These are phyloP conservation scores for Scheffersomyces coipomensis DNA, from an alignment of 805 yeast genomes.

Conservation along the genomic window DNA sequence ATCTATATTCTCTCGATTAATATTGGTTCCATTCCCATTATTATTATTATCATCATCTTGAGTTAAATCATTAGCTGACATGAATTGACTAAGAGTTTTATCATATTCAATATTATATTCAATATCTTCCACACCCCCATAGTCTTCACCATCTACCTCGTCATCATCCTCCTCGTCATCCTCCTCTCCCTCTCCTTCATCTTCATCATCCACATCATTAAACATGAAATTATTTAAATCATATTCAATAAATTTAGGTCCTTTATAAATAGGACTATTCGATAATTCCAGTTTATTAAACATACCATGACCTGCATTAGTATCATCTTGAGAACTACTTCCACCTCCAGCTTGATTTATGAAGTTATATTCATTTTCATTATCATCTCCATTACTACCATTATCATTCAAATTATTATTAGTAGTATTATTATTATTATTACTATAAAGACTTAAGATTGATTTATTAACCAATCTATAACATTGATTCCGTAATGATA, in stretches of 20 bases:
- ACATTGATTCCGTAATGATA: conserved; percentile 61
- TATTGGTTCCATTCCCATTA: neutral
- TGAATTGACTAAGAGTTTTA: neutral
- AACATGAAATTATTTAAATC: conserved; percentile 12
- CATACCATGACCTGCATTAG: neutral
- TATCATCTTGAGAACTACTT: conserved; percentile 7
- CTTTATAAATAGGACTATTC: conserved; percentile 13
- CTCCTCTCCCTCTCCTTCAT: conserved; percentile 4
- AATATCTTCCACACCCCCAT: conserved; percentile 5
- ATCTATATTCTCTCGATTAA: conserved; percentile 7
- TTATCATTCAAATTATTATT: neutral
- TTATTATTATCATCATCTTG: neutral
- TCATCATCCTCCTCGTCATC: conserved; percentile 9
- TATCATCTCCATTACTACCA: conserved; percentile 1
- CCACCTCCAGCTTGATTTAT: conserved; percentile 2
- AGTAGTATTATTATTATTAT: conserved; percentile 2
- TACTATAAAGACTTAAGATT: conserved; percentile 41
- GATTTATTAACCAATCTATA: conserved; percentile 71
- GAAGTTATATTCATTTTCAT: conserved; percentile 7
- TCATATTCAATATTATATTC: conserved; percentile 7
- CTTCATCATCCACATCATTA: conserved; percentile 6
- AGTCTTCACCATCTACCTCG: conserved; percentile 2
- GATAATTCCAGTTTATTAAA: conserved; percentile 6
- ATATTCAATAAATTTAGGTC: conserved; percentile 19
- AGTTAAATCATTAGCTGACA: neutral